Percentiles rank a stretch among this genome's conserved stretches.
Evolutionary conservation across 306 rosid species (phyloP).

Genomic region (Adenanthera pavonina): DNA sequence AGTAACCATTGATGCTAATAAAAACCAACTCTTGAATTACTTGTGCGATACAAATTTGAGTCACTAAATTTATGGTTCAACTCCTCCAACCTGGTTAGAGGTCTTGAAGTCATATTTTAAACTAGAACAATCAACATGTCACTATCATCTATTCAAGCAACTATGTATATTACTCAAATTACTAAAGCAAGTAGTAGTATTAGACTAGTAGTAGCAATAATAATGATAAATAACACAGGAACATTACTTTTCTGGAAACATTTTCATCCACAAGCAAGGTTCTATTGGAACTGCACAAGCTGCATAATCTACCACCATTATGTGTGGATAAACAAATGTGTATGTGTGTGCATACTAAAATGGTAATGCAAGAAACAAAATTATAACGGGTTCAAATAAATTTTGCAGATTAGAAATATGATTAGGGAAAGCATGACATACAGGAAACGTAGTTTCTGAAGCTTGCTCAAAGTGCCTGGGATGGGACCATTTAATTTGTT

Average conservation of each 20-base stretch:
- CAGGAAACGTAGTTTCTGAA: constrained; percentile 78
- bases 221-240: constrained; percentile 24
- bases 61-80: not conserved
- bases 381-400: constrained; percentile 17
- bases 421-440: constrained; percentile 58
- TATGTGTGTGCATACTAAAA: constrained; percentile 6
- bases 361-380: constrained; percentile 28
- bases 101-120: not conserved
- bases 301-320: constrained; percentile 11
- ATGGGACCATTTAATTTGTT: constrained; percentile 59
- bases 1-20: not conserved
- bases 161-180: constrained; percentile 12
- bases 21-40: not conserved
- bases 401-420: constrained; percentile 25
- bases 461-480: constrained; percentile 64
- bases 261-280: constrained; percentile 3
- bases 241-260: not conserved
- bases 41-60: not conserved
- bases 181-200: constrained; percentile 13
- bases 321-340: constrained; percentile 10
- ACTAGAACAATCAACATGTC: not conserved
- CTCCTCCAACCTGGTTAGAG: not conserved
- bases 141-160: not conserved
- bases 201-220: constrained; percentile 13
- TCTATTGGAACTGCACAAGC: constrained; percentile 25